Evolutionary conservation across 768 basidiomycete genomes (phyloP).

Genomic region (Mycena olivaceomarginata): DNA sequence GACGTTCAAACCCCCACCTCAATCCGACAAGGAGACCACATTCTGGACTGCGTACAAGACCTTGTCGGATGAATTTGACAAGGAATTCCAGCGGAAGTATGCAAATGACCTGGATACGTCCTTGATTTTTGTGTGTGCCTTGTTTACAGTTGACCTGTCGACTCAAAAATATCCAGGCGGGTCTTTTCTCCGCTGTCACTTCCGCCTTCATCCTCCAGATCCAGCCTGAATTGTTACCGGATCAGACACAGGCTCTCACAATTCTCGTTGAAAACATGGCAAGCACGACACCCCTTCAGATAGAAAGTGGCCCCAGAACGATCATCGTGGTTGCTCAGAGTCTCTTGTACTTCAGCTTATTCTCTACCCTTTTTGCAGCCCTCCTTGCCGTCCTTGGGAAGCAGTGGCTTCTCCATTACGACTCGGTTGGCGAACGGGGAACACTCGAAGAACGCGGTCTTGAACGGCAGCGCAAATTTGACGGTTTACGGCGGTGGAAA

Average conservation of each 20-base stretch:
- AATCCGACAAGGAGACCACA: background rate
- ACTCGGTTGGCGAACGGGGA: background rate
- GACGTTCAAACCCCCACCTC: no score
- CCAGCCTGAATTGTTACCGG: background rate
- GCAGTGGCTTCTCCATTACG: constrained; percentile 13
- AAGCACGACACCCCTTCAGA: background rate
- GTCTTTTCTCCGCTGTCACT: no score
- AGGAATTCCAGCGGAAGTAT: no score
- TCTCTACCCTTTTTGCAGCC: constrained; percentile 5
- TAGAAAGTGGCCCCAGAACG: background rate
- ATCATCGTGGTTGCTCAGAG: constrained; percentile 7
- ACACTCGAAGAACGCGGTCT: constrained; percentile 6
- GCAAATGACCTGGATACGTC: no score
- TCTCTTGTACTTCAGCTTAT: constrained; percentile 11
- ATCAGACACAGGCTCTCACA: background rate
- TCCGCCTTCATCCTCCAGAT: background rate
- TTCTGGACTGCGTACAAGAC: no score
- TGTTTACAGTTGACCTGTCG: no score
- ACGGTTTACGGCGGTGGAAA: constrained; percentile 11
- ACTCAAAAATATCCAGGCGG: background rate
- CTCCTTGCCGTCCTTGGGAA: constrained; percentile 11
- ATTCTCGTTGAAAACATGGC: background rate
- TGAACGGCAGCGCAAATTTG: constrained; percentile 23
- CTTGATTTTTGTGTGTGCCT: background rate
- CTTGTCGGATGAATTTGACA: no score